Conservation (phyloP, 495 filamentous ascomycete species). For the Neurospora sp. region DNA sequence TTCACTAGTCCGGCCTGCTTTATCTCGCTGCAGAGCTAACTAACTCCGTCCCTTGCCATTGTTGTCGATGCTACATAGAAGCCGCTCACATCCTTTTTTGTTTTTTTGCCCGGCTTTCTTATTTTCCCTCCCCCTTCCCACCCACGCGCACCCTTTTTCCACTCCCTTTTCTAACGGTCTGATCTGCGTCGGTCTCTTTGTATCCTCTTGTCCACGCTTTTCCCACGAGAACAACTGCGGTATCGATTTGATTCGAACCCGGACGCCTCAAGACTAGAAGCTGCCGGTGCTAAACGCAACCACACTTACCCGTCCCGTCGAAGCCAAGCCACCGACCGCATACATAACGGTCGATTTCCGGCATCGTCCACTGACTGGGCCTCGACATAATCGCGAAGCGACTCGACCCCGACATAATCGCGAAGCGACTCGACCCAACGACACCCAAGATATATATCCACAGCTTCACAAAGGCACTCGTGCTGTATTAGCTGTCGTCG, state of each 20-base stretch:
- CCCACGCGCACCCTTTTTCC: neutral
- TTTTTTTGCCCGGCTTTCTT: neutral
- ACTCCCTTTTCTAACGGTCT: neutral
- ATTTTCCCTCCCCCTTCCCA: neutral
- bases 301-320: neutral
- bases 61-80: neutral
- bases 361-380: neutral
- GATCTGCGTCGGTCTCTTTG: neutral
- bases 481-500: neutral
- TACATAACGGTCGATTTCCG: neutral
- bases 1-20: neutral
- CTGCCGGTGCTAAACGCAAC: neutral
- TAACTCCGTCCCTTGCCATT: neutral
- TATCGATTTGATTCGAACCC: neutral
- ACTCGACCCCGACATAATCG: neutral
- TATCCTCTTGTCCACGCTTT: neutral
- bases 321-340: neutral
- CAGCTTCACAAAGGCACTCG: neutral
- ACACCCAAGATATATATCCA: neutral
- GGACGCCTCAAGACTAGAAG: neutral
- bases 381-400: neutral
- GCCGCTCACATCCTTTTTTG: neutral
- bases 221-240: neutral
- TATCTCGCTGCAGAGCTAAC: neutral
- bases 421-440: neutral